Base-by-base conservation (phyloP, 495 filamentous ascomycete genomes). In the Niebla homalea region DNA sequence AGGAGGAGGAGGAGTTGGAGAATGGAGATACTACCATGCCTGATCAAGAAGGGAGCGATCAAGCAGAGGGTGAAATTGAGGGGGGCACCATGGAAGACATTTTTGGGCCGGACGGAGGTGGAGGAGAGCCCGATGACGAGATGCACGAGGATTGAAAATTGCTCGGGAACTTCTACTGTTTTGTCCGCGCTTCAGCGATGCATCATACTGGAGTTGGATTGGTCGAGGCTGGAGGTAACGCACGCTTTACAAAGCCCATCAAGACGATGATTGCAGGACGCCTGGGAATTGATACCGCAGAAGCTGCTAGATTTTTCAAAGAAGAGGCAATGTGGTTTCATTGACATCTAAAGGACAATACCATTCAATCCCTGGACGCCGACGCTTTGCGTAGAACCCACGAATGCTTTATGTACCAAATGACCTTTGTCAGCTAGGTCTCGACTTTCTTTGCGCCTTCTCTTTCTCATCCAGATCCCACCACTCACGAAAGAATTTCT, bases 31-130 rank as follows among this genome's bases (percentile, higher is more conserved):
- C 36, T 56, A 51, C 21, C 59, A 58, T 46, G 58, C 53, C 35
- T 58, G 59, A 46, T 67, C 69, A 43, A 60, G 55, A 61, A 67
- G 50, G 67, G 32, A 68, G 64, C 14, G 63, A 56, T 8, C 66
- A 65, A 21, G 64, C 57, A 20, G 58, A 16, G 54, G 64, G 66
- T 38, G 74, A 76, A 36, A 73, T 77, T 36, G 76, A 70, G n/a
- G 76, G 74, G 58, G 75, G 72, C 7, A 73, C 72, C 56, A 75
- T 81, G 67, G 77, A 81, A 55, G 79, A 83, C 63, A 64, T 75
- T 48, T 72, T 78, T 63, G 66, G 76, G 49, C 60, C 80, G 43
- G 60, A 79, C 50, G 57, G 62, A 20, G 57, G 70, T 48, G 54
- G 62, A 5, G 65, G 67, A 10, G 66, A 67, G 38, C 66, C 57